Base-by-base conservation (phyloP, 495 filamentous ascomycete species). In the Neurospora sp. region DNA sequence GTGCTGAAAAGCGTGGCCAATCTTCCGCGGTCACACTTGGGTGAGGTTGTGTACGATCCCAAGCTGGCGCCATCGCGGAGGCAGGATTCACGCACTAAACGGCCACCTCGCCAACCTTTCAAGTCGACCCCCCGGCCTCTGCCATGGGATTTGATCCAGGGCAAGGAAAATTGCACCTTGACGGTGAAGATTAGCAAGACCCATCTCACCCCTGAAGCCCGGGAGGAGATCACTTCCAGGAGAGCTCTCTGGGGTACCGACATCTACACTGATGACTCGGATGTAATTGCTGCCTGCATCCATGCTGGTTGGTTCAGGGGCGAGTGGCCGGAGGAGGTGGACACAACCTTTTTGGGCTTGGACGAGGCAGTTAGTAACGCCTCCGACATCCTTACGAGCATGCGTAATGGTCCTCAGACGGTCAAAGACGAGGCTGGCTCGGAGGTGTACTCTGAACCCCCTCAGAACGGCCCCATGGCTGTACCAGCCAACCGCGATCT, bases 241-340 rank as follows among this genome's bases (percentile, higher is more conserved):
- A 88, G 92, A 59, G 90, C 92, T 3, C 81, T 99, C 3, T 99
- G 94, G 94, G 96, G 96, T 11, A 94, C 93, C 0, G 93, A 94
- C 23, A 86, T 98, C 7, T 98, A 99, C 80, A 97, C 94, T 0
- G 96, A 98, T 76, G 96, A 99, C 82, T 97, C 94, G 0, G 96
- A 99, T 79, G 88, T 94, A 6, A 87, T 99, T 69, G 96, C 94
- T 0, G 94, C 94, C 4, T 94, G 95, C 72, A 96, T 98, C 72
- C 96, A 99, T 81, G 89, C 90, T 16, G 96, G 96, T 10, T 98
- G 92, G 88, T 91, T 99, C 73, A 89, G 92, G 11, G 96, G 95
- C 37, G 93, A 92, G 74, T 97, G 94, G 91, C 87, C 89, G 20
- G 88, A 92, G 1, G 92, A 93, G 48, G 90, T 95, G 3, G 85